Conservation (phyloP, 768 basidiomycete genomes). For the Leucogyrophana mollusca region DNA sequence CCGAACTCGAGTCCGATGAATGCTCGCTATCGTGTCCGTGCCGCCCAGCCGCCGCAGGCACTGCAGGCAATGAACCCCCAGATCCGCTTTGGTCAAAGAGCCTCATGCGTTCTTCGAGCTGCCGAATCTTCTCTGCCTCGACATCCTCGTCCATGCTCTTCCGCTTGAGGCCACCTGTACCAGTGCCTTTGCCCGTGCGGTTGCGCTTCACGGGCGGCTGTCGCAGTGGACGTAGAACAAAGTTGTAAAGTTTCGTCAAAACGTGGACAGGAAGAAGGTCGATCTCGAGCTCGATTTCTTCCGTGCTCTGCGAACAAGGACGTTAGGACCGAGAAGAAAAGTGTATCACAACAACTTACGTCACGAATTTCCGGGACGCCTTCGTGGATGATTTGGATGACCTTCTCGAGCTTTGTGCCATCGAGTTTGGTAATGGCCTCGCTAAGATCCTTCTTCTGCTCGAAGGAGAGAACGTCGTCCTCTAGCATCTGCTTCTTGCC, state of each 20-base stretch:
- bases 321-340: conserved; percentile 11
- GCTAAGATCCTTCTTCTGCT: conserved; percentile 98
- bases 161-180: conserved; percentile 87
- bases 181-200: conserved; percentile 73
- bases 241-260: conserved; percentile 92
- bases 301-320: conserved; percentile 67
- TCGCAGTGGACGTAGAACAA: conserved; percentile 79
- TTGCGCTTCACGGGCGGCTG: conserved; percentile 65
- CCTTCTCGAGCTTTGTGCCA: conserved; percentile 79
- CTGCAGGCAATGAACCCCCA: conserved; percentile 29
- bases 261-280: conserved; percentile 85
- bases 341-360: conserved; percentile 49
- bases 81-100: conserved; percentile 69
- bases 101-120: conserved; percentile 84
- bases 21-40: conserved; percentile 58
- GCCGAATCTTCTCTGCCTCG: conserved; percentile 92
- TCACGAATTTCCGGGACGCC: conserved; percentile 92
- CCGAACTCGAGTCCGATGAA: conserved; percentile 79
- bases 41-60: conserved; percentile 33
- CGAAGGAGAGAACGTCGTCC: conserved; percentile 85
- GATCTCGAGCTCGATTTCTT: conserved; percentile 99
- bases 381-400: conserved; percentile 93
- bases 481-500: conserved; percentile 67
- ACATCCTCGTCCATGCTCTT: conserved; percentile 98
- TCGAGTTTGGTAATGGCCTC: conserved; percentile 90